Conservation (phyloP, 179 eudicot genomes). For the Beta corolliflora region DNA sequence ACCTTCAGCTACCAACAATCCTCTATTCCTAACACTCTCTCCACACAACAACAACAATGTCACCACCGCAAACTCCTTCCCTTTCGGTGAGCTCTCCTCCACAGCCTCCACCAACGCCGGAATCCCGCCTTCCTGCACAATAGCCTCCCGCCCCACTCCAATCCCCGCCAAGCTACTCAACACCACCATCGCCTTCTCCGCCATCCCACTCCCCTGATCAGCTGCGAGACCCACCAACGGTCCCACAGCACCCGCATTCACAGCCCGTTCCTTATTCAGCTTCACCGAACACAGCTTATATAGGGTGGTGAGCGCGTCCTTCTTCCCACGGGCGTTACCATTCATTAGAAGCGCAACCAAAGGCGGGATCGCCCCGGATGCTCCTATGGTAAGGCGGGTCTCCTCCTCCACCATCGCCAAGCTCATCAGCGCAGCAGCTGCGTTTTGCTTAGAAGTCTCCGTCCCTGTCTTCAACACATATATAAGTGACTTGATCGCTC, state of each 20-base stretch:
- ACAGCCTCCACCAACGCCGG: conserved; percentile 78
- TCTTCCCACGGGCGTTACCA: conserved; percentile 72
- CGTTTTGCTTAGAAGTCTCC: conserved; percentile 81
- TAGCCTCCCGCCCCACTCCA: conserved; percentile 55
- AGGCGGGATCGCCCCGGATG: conserved; percentile 87
- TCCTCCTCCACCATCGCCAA: conserved; percentile 80
- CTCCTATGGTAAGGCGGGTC: conserved; percentile 71
- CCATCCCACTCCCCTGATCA: conserved; percentile 65
- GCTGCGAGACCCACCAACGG: conserved; percentile 69
- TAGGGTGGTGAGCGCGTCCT: conserved; percentile 83
- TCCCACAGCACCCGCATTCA: conserved; percentile 78
- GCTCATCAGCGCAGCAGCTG: conserved; percentile 76
- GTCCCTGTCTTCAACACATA: conserved; percentile 85
- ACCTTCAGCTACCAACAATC: conserved; percentile 81
- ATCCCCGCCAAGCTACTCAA: conserved; percentile 73
- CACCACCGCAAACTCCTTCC: conserved; percentile 86
- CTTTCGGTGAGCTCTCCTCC: conserved; percentile 68
- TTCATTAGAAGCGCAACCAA: conserved; percentile 57
- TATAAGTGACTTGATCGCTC: conserved; percentile 64
- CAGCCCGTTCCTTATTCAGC: conserved; percentile 83
- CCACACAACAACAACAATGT: conserved; percentile 71
- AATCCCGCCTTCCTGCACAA: conserved; percentile 82
- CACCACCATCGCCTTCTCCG: conserved; percentile 94
- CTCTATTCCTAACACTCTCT: conserved; percentile 63
- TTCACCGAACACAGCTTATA: conserved; percentile 68